Conservation (phyloP, 1,139 yeast genomes). For the Pichia sp. region DNA sequence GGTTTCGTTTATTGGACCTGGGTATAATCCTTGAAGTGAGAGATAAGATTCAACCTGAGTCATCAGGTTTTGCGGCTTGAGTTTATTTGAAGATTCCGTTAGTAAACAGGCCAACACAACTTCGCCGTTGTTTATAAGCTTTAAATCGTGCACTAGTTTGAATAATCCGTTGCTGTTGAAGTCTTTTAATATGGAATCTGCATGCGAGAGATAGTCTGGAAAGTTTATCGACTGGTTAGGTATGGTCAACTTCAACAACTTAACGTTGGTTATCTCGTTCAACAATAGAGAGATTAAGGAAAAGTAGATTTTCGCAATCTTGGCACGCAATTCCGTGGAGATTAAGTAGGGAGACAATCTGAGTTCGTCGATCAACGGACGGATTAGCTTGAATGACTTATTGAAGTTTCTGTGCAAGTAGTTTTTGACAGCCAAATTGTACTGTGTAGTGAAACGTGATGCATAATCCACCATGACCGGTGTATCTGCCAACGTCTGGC, state of each 20-base stretch:
- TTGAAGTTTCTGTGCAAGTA: slow-evolving; percentile 5
- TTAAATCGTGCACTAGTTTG: background rate
- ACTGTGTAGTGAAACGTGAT: slow-evolving; percentile 1
- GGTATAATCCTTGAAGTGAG: slow-evolving; percentile 1
- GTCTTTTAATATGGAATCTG: slow-evolving; percentile 1
- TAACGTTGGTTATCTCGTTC: slow-evolving; percentile 6
- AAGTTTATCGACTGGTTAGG: slow-evolving; percentile 5
- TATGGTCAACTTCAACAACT: slow-evolving; percentile 3
- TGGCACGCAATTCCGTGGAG: background rate
- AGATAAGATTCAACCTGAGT: slow-evolving; percentile 26
- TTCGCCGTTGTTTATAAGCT: slow-evolving; percentile 24
- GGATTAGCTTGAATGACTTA: slow-evolving; percentile 3
- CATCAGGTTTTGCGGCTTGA: slow-evolving; percentile 18
- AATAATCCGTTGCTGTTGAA: slow-evolving; percentile 2
- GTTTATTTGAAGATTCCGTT: slow-evolving; percentile 29
- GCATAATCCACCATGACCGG: background rate
- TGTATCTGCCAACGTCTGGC: background rate
- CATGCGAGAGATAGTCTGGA: background rate
- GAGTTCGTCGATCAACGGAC: slow-evolving; percentile 4
- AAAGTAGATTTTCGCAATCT: slow-evolving; percentile 5
- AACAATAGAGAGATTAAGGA: slow-evolving; percentile 3
- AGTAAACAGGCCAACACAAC: slow-evolving; percentile 29
- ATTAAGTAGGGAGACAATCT: background rate
- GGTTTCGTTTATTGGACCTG: slow-evolving; percentile 11
- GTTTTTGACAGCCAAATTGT: slow-evolving; percentile 5